These are phyloP conservation scores for Oidium heveae DNA, from an alignment of 2,329 filamentous ascomycete species.

Conservation along the genomic window DNA sequence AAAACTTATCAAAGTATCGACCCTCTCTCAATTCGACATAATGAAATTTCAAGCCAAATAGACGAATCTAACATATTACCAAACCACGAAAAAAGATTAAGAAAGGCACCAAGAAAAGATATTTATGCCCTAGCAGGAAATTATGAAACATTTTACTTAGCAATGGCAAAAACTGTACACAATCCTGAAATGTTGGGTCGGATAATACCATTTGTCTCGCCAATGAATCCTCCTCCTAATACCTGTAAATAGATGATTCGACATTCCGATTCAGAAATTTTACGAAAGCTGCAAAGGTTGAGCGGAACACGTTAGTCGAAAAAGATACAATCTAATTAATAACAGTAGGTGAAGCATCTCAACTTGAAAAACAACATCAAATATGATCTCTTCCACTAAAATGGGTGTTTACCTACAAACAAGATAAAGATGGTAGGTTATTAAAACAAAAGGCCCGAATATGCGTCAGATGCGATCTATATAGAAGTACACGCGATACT, in stretches of 20 bases:
- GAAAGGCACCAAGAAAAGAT: background rate
- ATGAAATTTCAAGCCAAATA: background rate
- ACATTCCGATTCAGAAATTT: background rate
- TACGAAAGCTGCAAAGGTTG: background rate
- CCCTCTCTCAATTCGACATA: background rate
- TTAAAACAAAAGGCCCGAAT: background rate
- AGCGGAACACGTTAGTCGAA: background rate
- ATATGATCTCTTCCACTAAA: background rate
- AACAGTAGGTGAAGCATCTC: background rate
- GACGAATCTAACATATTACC: background rate
- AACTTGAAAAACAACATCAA: background rate
- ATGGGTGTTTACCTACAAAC: conserved; percentile 1
- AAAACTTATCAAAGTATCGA: no score
- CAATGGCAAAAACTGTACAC: no score
- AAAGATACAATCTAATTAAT: background rate
- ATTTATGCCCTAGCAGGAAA: no score
- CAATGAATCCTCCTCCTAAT: no score
- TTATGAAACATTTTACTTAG: no score
- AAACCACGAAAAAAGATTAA: background rate
- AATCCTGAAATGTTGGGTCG: no score
- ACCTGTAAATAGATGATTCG: background rate
- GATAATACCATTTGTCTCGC: no score
- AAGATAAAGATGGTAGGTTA: background rate
- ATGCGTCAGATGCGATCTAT: background rate
- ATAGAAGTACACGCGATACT: background rate